Base-by-base conservation (phyloP, 2,329 filamentous ascomycete genomes). In the Clarireedia hainanense region DNA sequence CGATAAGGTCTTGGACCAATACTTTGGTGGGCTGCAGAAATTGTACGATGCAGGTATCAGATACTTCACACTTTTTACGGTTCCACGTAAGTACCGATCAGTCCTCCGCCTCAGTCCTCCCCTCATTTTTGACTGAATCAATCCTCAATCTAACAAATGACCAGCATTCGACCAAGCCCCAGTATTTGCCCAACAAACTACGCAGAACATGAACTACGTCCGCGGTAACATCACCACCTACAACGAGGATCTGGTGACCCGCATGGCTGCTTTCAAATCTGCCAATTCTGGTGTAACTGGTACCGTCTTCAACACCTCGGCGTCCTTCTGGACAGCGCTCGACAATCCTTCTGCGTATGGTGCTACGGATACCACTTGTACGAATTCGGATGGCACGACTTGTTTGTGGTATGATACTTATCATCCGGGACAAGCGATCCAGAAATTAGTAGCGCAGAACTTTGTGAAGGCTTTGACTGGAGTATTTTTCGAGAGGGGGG, bases 321-420 rank as follows among this genome's bases (percentile, higher is more conserved):
- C 34, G 12, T 47, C 50, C 10, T 52, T 52, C 26, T 52, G 30
- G 12, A 52, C 50, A 6, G 40, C 27, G 1, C 30, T 52, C 12
- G 24, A 46, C 6, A 23, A 45, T 2, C 50, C 50, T 5, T 2
- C 40, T 0, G 14, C 50, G 5, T 37, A 52, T 6, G 23, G 20
- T 0, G 27, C 27, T 3, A 34, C 26, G 20, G 50, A 34, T 17
- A 9, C 40, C 10, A 52, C 27, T 6, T 52, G 50, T 4, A 45
- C 20, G 6, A 52, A 52, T 46, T 27, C 50, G 3, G 50, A 52
- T 52, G 50, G 50, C 2, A 52, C 24, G 9, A 45, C 50, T 24
- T 52, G 50, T 34, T 52, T 52, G 27, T 52, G 50, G 50, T 52
- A 52, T 52, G 50, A 52, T 36, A 37, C 6, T 36, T 52, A 52